These are phyloP conservation scores for Sporothrix inflata DNA, from an alignment of 2,329 filamentous ascomycete species.

Conservation along the genomic window DNA sequence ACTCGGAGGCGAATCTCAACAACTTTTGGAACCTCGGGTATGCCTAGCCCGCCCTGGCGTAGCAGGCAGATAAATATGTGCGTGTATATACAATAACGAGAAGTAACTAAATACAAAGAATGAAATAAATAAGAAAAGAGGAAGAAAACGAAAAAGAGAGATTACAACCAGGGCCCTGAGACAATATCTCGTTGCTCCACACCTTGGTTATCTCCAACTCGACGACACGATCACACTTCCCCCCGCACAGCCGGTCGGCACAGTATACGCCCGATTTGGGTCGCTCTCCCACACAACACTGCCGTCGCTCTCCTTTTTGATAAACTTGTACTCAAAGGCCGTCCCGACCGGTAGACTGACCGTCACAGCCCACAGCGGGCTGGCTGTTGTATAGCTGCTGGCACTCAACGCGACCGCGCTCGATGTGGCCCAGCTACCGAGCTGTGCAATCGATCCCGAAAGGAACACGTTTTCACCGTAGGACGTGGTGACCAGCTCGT, in stretches of 20 bases:
- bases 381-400: constrained; percentile 58
- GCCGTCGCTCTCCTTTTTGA: constrained; percentile 60
- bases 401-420: constrained; percentile 62
- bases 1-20: constrained; percentile 51
- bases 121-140: neutral
- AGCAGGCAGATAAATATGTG: neutral
- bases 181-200: neutral
- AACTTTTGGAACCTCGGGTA: constrained; percentile 53
- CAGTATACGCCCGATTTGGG: constrained; percentile 51
- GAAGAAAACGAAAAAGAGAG: neutral
- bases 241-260: constrained; percentile 25
- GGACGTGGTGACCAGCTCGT: constrained; percentile 58
- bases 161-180: neutral
- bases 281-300: constrained; percentile 67
- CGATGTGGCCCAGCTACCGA: constrained; percentile 65
- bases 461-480: constrained; percentile 69
- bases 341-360: constrained; percentile 60
- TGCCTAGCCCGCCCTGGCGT: constrained; percentile 42
- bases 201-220: constrained; percentile 24
- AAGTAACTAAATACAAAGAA: neutral
- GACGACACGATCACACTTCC: neutral
- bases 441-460: constrained; percentile 59
- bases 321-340: constrained; percentile 69
- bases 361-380: constrained; percentile 64
- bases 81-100: neutral